A percentile compares a stretch with the other conserved stretches of the same genome.
Evolutionary conservation across 176 grass and related monocot genomes (phyloP).

Genomic region (Olyra latifolia): DNA sequence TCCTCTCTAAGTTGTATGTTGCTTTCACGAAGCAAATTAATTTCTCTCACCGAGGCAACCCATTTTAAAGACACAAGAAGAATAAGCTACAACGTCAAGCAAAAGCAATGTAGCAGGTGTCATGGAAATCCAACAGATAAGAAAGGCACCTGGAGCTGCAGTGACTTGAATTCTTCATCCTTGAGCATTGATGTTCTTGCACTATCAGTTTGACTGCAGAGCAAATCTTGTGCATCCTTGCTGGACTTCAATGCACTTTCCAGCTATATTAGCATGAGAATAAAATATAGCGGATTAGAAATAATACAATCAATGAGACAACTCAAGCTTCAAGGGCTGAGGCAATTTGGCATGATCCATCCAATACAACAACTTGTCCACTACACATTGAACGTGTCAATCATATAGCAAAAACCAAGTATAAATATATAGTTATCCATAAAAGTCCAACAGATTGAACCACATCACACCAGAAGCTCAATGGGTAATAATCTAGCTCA

Average conservation of each 20-base stretch:
- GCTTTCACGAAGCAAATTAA: conserved; percentile 99
- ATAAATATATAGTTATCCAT: not conserved
- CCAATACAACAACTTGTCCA: not conserved
- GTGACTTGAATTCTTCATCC: conserved; percentile 92
- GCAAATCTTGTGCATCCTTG: conserved; percentile 67
- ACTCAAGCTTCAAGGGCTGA: not conserved
- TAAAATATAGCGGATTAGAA: conserved; percentile 9
- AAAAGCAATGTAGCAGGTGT: conserved; percentile 5
- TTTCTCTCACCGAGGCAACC: conserved; percentile 62
- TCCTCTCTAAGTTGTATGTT: conserved; percentile 98
- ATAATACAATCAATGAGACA: too few relatives aligned
- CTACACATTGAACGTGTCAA: not conserved
- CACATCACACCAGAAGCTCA: not conserved
- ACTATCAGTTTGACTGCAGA: conserved; percentile 74
- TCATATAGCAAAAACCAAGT: not conserved
- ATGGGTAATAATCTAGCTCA: not conserved
- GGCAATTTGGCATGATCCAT: not conserved
- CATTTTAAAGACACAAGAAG: conserved; percentile 27
- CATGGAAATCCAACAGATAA: conserved; percentile 5
- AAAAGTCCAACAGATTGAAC: not conserved
- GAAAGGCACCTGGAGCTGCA: conserved; percentile 76
- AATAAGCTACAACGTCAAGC: not conserved
- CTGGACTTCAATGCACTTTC: conserved; percentile 76
- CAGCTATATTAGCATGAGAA: conserved; percentile 54
- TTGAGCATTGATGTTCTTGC: conserved; percentile 68